phyloP scores from a whole-genome alignment of 1,139 yeast genomes.

The Williopsis jadinii region DNA sequence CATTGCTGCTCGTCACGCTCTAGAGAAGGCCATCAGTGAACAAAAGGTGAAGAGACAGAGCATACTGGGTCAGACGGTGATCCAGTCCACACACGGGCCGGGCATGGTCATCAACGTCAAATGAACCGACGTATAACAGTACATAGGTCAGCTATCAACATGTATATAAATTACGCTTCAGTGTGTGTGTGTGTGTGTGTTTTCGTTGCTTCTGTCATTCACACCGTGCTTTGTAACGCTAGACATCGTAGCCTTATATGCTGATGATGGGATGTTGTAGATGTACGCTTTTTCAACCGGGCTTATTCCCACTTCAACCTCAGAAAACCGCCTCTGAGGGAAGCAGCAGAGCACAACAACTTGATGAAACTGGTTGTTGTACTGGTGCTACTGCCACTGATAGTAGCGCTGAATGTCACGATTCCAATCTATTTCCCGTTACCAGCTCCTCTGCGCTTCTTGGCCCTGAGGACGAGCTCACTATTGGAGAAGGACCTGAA shows the following conservation, averaged over 20 bases:
- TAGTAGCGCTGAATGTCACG: neutral
- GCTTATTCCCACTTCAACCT: too few species aligned
- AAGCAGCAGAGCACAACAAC: too few species aligned
- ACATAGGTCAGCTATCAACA: neutral
- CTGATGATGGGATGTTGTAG: too few species aligned
- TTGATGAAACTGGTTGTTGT: too few species aligned
- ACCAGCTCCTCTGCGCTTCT: neutral
- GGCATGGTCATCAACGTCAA: slow-evolving; percentile 56
- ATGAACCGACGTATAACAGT: neutral
- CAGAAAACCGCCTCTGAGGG: too few species aligned
- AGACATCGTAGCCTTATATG: too few species aligned
- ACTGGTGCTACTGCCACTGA: neutral
- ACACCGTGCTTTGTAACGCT: too few species aligned
- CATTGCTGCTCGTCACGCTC: slow-evolving; percentile 58
- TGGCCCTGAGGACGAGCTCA: neutral
- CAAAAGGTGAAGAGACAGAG: slow-evolving; percentile 62
- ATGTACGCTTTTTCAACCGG: too few species aligned
- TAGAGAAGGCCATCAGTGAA: slow-evolving; percentile 49
- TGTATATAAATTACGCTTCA: too few species aligned
- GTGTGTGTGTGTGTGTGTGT: too few species aligned
- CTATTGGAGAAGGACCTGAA: neutral
- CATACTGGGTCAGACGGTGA: slow-evolving; percentile 59
- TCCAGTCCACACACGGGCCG: slow-evolving; percentile 76
- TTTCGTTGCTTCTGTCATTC: too few species aligned
- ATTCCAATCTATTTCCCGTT: neutral